These are phyloP conservation scores for Auriculariales sp. DNA, from an alignment of 768 basidiomycete genomes.

Conservation along the genomic window DNA sequence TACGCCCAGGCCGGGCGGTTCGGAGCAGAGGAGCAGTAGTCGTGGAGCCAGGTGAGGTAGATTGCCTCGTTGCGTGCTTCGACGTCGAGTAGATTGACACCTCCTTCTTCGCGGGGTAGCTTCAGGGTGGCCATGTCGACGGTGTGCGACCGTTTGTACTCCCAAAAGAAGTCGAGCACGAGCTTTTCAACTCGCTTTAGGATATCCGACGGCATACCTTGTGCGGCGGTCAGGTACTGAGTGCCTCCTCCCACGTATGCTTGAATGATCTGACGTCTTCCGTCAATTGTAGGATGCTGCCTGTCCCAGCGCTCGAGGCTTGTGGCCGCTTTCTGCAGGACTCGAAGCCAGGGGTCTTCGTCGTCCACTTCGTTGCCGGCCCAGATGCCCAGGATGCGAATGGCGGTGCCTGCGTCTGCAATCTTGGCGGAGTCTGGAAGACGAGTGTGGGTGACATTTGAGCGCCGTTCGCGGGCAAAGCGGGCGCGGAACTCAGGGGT, in stretches of 20 bases:
- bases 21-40: conserved; percentile 9
- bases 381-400: conserved; percentile 19
- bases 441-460: neutral
- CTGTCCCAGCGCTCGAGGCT: conserved; percentile 13
- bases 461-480: neutral
- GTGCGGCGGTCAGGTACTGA: conserved; percentile 20
- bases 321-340: conserved; percentile 14
- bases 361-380: conserved; percentile 16
- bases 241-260: conserved; percentile 19
- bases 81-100: neutral
- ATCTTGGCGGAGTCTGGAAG: conserved; percentile 15
- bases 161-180: conserved; percentile 17
- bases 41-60: conserved; percentile 6
- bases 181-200: conserved; percentile 10
- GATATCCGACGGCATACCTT: conserved; percentile 21
- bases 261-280: conserved; percentile 12
- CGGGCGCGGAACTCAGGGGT: conserved; percentile 7
- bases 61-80: conserved; percentile 7
- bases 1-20: conserved; percentile 15
- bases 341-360: conserved; percentile 13
- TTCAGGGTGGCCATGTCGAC: no score
- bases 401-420: conserved; percentile 13
- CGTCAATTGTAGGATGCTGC: conserved; percentile 18
- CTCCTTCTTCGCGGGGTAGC: neutral
- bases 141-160: no score